Percentiles rank a stretch among this genome's conserved stretches.
These are phyloP conservation scores for Excoecaria agallocha DNA, from an alignment of 345 rosid species.

Conservation along the genomic window DNA sequence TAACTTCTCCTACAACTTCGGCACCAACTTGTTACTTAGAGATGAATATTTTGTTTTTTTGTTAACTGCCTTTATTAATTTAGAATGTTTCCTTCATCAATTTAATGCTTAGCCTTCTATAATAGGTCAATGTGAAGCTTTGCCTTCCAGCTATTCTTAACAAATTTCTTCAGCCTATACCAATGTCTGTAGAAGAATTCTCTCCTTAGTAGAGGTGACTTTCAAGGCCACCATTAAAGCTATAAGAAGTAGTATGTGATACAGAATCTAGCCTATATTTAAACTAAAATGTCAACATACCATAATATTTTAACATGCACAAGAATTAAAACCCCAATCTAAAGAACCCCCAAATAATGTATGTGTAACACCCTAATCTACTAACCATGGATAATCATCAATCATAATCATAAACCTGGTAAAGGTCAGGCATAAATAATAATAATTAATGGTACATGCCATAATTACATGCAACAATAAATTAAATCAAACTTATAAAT, in stretches of 20 bases:
- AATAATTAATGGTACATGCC: no score
- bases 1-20: slow-evolving; percentile 87
- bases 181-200: slow-evolving; percentile 76
- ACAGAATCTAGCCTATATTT: no score
- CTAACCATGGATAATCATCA: no score
- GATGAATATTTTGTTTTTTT: slow-evolving; percentile 8
- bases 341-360: no score
- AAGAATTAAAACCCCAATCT: no score
- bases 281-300: no score
- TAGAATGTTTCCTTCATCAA: neutral
- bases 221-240: slow-evolving; percentile 92
- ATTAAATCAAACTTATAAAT: no score
- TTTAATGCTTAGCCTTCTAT: slow-evolving; percentile 20
- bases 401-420: no score
- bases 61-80: neutral
- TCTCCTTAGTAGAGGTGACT: slow-evolving; percentile 96
- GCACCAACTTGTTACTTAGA: slow-evolving; percentile 56
- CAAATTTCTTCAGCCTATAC: slow-evolving; percentile 86
- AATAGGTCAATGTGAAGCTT: slow-evolving; percentile 80
- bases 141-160: slow-evolving; percentile 91
- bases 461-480: no score
- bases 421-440: no score
- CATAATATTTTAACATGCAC: no score
- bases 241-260: slow-evolving; percentile 99
- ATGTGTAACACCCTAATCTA: no score